These are phyloP conservation scores for Acer saccharum DNA, from an alignment of 345 rosid species.

Conservation along the genomic window DNA sequence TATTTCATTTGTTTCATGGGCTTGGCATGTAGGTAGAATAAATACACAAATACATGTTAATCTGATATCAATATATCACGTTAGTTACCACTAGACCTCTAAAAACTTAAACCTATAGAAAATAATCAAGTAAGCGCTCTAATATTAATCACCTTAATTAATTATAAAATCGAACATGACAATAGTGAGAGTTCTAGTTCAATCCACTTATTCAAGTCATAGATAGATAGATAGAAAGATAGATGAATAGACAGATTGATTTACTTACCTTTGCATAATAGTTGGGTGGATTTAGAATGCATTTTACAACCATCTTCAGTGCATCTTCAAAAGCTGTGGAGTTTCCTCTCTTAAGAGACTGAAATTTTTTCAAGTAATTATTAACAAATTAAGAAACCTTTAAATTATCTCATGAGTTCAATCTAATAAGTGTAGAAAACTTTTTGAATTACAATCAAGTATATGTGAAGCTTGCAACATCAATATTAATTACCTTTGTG, in stretches of 20 bases:
- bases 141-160: not conserved
- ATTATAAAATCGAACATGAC: not conserved
- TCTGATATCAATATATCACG: too few relatives aligned
- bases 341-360: slow-evolving; percentile 45
- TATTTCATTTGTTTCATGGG: not conserved
- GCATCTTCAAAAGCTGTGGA: slow-evolving; percentile 46
- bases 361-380: not conserved
- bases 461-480: not conserved
- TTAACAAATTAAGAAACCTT: not conserved
- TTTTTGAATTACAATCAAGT: not conserved
- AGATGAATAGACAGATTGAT: not conserved
- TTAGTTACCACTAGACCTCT: too few relatives aligned
- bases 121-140: too few relatives aligned
- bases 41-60: too few relatives aligned
- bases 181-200: not conserved
- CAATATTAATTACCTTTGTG: slow-evolving; percentile 41
- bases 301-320: slow-evolving; percentile 46
- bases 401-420: not conserved
- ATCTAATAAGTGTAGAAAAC: not conserved
- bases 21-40: too few relatives aligned
- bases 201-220: not conserved
- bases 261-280: slow-evolving; percentile 57
- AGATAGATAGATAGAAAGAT: too few relatives aligned
- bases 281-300: slow-evolving; percentile 44
- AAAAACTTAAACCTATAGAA: too few relatives aligned